Evolutionary conservation across 139 green algal genomes (phyloP).

Genomic region (Pedinophyceae sp.): DNA sequence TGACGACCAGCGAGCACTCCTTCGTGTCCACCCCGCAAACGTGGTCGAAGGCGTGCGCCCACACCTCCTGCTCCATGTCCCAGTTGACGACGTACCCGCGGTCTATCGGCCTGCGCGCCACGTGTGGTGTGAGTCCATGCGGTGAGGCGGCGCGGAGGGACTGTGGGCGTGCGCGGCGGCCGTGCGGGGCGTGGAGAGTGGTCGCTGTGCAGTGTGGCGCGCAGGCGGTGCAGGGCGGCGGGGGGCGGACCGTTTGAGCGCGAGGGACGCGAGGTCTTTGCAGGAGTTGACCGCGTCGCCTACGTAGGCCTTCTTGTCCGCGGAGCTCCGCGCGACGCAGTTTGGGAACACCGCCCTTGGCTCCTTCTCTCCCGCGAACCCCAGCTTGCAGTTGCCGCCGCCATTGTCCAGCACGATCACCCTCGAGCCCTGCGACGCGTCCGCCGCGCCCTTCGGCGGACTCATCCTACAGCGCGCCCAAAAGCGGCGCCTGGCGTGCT

Average conservation of each 20-base stretch:
- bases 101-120: neutral
- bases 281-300: slow-evolving; percentile 37
- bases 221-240: neutral
- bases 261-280: slow-evolving; percentile 57
- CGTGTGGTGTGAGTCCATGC: too few species aligned
- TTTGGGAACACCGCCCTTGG: slow-evolving; percentile 55
- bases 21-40: neutral
- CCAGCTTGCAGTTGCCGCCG: slow-evolving; percentile 45
- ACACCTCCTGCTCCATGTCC: slow-evolving; percentile 69
- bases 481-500: too few species aligned
- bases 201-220: neutral
- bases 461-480: too few species aligned
- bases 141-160: too few species aligned
- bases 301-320: slow-evolving; percentile 33
- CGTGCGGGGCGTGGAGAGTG: neutral
- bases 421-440: too few species aligned
- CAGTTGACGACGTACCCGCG: slow-evolving; percentile 67
- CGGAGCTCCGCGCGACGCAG: slow-evolving; percentile 51
- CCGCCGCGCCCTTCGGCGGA: too few species aligned
- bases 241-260: slow-evolving; percentile 35
- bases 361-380: slow-evolving; percentile 27
- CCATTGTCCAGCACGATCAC: slow-evolving; percentile 65
- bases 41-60: slow-evolving; percentile 18
- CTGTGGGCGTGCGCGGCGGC: too few species aligned
- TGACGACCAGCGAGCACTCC: slow-evolving; percentile 44